Conservation (phyloP, 352 stramenopile genomes). For the Phytophthora fragariae region DNA sequence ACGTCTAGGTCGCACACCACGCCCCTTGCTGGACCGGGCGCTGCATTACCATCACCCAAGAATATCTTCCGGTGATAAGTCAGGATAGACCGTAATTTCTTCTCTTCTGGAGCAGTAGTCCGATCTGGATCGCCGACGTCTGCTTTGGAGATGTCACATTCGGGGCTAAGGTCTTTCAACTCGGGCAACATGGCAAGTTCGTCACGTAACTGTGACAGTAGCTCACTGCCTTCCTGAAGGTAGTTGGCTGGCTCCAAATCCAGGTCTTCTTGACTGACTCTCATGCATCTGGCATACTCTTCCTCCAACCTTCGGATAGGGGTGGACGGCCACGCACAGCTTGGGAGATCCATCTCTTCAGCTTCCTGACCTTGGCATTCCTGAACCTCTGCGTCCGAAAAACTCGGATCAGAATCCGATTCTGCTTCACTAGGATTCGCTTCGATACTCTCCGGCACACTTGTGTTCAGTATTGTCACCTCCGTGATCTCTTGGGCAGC, state of each 20-base stretch:
- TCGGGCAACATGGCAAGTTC: slow-evolving; percentile 3
- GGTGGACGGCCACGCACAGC: neutral
- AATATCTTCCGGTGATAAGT: slow-evolving; percentile 5
- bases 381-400: too few species aligned
- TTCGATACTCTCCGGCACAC: neutral
- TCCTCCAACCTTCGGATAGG: neutral
- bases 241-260: slow-evolving; percentile 4
- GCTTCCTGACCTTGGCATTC: neutral
- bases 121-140: neutral
- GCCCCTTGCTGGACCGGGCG: neutral
- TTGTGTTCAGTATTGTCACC: neutral
- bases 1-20: slow-evolving; percentile 10
- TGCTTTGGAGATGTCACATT: neutral
- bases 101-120: neutral
- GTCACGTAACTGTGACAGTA: slow-evolving; percentile 6
- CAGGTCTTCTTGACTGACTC: neutral
- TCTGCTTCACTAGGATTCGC: too few species aligned
- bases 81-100: neutral
- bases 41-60: slow-evolving; percentile 14
- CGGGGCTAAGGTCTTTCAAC: neutral
- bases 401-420: too few species aligned
- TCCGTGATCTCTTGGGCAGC: too few species aligned
- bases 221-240: slow-evolving; percentile 3
- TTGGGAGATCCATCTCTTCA: neutral
- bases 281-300: neutral